A percentile compares a stretch with the other conserved stretches of the same genome.
These are phyloP conservation scores for Volutella citrinella DNA, from an alignment of 2,329 filamentous ascomycete species.

Conservation along the genomic window DNA sequence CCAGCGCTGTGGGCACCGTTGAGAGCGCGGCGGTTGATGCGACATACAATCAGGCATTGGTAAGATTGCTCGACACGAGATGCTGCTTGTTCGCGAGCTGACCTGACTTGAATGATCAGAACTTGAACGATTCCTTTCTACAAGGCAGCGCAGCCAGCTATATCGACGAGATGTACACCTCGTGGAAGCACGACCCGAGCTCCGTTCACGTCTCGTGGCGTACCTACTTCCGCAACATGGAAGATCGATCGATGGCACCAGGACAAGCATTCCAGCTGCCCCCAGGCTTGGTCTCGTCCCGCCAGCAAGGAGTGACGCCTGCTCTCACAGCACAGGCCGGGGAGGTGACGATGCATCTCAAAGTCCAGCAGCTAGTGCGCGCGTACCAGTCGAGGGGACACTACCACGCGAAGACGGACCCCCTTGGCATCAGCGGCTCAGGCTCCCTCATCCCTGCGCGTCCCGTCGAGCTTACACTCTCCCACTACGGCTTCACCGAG, in stretches of 20 bases:
- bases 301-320: slow-evolving; percentile 67
- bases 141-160: slow-evolving; percentile 96
- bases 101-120: no score
- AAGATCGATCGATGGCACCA: slow-evolving; percentile 91
- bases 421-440: slow-evolving; percentile 77
- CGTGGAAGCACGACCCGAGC: slow-evolving; percentile 88
- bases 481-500: slow-evolving; percentile 90
- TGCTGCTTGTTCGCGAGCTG: no score
- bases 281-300: slow-evolving; percentile 81
- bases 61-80: no score
- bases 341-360: slow-evolving; percentile 89
- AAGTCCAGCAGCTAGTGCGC: slow-evolving; percentile 91
- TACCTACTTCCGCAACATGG: slow-evolving; percentile 99
- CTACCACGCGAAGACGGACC: slow-evolving; percentile 95
- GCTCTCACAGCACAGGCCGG: slow-evolving; percentile 64
- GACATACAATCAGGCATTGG: no score
- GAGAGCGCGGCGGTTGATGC: no score
- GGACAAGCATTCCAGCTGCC: slow-evolving; percentile 93
- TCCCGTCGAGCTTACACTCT: slow-evolving; percentile 84
- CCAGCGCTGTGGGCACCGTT: no score
- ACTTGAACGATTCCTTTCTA: slow-evolving; percentile 69
- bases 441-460: slow-evolving; percentile 74
- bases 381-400: slow-evolving; percentile 97
- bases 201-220: slow-evolving; percentile 98
- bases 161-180: slow-evolving; percentile 98